These are phyloP conservation scores for Sherardia arvensis DNA, from an alignment of 257 asterid species.

Conservation along the genomic window DNA sequence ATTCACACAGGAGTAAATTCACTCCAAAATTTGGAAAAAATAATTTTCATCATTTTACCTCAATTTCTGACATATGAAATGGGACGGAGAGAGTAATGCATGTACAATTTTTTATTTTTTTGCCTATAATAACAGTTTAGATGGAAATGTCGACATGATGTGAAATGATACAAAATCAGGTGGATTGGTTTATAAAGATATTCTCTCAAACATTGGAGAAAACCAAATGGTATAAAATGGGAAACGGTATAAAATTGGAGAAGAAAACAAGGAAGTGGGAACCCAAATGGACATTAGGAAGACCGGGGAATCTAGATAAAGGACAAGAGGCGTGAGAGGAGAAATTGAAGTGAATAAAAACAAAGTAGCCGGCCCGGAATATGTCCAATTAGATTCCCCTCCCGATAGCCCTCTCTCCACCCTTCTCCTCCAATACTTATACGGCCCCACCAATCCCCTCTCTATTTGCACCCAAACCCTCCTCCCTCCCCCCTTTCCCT, in stretches of 20 bases:
- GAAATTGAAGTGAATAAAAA: conserved; percentile 1
- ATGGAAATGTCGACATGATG: neutral
- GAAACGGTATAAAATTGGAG: neutral
- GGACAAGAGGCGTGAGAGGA: neutral
- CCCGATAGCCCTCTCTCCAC: conserved; percentile 4
- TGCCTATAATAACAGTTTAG: too few species aligned
- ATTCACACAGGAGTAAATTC: too few species aligned
- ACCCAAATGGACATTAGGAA: neutral
- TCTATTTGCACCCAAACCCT: neutral
- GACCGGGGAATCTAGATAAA: conserved; percentile 6
- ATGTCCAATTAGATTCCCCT: conserved; percentile 19
- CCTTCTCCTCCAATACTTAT: conserved; percentile 3
- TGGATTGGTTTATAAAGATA: neutral
- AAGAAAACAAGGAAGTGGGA: neutral
- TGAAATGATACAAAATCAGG: too few species aligned
- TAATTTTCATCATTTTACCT: too few species aligned
- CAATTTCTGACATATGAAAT: too few species aligned
- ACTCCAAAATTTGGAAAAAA: too few species aligned
- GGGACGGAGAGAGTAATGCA: too few species aligned
- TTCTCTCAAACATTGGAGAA: neutral
- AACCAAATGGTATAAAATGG: neutral
- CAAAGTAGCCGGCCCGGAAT: conserved; percentile 24
- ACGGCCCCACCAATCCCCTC: neutral
- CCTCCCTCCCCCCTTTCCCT: neutral
- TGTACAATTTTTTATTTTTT: too few species aligned